Percentiles rank a stretch among this genome's conserved stretches.
These are phyloP conservation scores for Panaeolus papilionaceus DNA, from an alignment of 768 basidiomycete genomes.

Conservation along the genomic window DNA sequence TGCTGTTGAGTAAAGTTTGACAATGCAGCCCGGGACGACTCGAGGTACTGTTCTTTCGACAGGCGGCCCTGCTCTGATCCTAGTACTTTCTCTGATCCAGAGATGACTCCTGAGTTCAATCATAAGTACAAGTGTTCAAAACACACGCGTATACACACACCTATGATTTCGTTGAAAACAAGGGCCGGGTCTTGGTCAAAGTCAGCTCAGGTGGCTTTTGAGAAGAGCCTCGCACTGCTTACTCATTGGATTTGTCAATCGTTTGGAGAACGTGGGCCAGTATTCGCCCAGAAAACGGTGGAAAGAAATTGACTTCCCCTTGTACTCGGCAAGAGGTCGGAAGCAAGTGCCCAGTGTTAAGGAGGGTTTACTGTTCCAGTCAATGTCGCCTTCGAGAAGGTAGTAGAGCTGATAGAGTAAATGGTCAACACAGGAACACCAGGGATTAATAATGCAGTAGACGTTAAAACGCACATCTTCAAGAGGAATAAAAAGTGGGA, in stretches of 20 bases:
- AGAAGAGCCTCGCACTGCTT: conserved; percentile 17
- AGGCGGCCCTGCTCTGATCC: conserved; percentile 43
- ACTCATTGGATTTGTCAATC: conserved; percentile 61
- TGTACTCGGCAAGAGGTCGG: conserved; percentile 11
- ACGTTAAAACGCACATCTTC: conserved; percentile 51
- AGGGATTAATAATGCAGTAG: background rate
- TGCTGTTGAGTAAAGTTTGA: conserved; percentile 55
- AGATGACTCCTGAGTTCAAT: conserved; percentile 56
- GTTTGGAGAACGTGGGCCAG: conserved; percentile 63
- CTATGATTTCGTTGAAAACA: conserved; percentile 71
- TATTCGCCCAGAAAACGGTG: conserved; percentile 54
- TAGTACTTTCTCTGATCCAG: conserved; percentile 67
- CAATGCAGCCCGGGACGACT: conserved; percentile 57
- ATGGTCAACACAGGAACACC: background rate
- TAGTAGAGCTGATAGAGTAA: conserved; percentile 46
- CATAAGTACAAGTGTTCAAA: no score
- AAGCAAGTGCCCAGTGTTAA: background rate
- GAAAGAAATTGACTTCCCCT: conserved; percentile 47
- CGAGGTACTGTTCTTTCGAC: conserved; percentile 48
- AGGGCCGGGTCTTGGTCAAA: conserved; percentile 56
- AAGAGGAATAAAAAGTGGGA: conserved; percentile 74
- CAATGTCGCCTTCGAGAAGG: conserved; percentile 55
- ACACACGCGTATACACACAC: conserved; percentile 35
- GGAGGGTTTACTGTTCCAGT: conserved; percentile 10
- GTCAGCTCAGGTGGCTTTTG: conserved; percentile 5